These are phyloP conservation scores for Chaetomiaceae sp. DNA, from an alignment of 2,329 filamentous ascomycete species.

Conservation along the genomic window DNA sequence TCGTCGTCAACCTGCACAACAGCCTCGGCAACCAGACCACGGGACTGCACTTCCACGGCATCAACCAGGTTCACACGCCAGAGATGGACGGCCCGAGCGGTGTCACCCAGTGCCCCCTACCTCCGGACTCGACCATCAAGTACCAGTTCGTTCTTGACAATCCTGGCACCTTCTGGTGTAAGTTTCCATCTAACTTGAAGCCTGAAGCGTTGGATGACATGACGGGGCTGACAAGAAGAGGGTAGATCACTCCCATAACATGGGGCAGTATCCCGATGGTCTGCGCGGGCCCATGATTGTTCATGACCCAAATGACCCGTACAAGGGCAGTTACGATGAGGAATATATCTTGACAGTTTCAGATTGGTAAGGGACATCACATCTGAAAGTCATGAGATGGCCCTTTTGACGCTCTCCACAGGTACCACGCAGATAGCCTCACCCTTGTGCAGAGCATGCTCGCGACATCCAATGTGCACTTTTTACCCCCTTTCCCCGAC, in stretches of 20 bases:
- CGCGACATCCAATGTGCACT: constrained; percentile 35
- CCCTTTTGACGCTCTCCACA: constrained; percentile 19
- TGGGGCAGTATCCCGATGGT: constrained; percentile 62
- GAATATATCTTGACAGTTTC: constrained; percentile 53
- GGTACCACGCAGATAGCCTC: constrained; percentile 40
- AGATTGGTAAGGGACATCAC: constrained; percentile 19
- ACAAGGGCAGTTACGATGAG: constrained; percentile 49
- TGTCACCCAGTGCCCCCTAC: constrained; percentile 51
- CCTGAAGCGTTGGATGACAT: neutral
- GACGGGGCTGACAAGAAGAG: neutral
- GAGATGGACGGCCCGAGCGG: constrained; percentile 56
- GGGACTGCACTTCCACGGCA: constrained; percentile 54
- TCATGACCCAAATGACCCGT: constrained; percentile 52
- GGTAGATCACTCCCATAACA: constrained; percentile 57
- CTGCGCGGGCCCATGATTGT: constrained; percentile 58
- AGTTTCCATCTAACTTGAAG: constrained; percentile 7
- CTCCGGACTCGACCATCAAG: constrained; percentile 45
- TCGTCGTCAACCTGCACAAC: constrained; percentile 49
- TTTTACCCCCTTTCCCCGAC: constrained; percentile 39
- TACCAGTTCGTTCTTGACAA: constrained; percentile 47
- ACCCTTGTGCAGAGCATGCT: constrained; percentile 38
- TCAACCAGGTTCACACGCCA: constrained; percentile 48
- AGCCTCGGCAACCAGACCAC: constrained; percentile 47
- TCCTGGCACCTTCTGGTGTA: constrained; percentile 46
- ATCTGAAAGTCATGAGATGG: neutral